phyloP scores from a whole-genome alignment of 768 basidiomycete genomes.

The Megacollybia marginata region DNA sequence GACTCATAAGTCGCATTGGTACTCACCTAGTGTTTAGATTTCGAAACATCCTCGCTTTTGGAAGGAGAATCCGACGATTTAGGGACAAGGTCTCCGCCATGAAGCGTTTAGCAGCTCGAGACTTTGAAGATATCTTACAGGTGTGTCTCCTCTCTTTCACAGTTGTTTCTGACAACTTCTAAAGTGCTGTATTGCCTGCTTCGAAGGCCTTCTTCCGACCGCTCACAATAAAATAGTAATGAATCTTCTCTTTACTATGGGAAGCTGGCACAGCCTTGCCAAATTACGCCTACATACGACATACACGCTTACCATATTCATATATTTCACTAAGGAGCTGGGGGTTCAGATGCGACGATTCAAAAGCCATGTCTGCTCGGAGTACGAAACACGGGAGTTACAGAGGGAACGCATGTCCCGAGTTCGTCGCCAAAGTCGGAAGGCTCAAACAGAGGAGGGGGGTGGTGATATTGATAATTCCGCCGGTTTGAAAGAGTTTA shows the following conservation, averaged over 20 bases:
- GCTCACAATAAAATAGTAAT: constrained; percentile 13
- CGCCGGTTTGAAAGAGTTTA: constrained; percentile 10
- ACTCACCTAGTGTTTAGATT: constrained; percentile 9
- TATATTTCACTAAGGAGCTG: constrained; percentile 11
- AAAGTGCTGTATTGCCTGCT: constrained; percentile 29
- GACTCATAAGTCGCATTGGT: not conserved
- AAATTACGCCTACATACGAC: constrained; percentile 25
- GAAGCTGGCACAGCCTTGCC: constrained; percentile 27
- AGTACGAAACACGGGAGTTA: constrained; percentile 16
- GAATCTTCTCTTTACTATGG: constrained; percentile 20
- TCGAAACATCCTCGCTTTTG: constrained; percentile 16
- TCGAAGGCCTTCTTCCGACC: constrained; percentile 24
- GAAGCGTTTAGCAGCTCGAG: constrained; percentile 23
- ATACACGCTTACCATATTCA: constrained; percentile 9
- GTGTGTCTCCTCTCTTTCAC: no score
- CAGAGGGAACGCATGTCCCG: constrained; percentile 18
- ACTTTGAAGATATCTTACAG: constrained; percentile 14
- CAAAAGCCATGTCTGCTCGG: constrained; percentile 8
- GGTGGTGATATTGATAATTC: not conserved
- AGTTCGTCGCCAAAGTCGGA: constrained; percentile 3
- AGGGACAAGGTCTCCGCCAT: constrained; percentile 21
- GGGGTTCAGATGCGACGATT: constrained; percentile 18
- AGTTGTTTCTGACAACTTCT: not conserved
- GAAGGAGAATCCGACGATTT: constrained; percentile 21
- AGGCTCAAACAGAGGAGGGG: constrained; percentile 7